Conservation (phyloP, 2,329 filamentous ascomycete species). For the Alternaria sp. region DNA sequence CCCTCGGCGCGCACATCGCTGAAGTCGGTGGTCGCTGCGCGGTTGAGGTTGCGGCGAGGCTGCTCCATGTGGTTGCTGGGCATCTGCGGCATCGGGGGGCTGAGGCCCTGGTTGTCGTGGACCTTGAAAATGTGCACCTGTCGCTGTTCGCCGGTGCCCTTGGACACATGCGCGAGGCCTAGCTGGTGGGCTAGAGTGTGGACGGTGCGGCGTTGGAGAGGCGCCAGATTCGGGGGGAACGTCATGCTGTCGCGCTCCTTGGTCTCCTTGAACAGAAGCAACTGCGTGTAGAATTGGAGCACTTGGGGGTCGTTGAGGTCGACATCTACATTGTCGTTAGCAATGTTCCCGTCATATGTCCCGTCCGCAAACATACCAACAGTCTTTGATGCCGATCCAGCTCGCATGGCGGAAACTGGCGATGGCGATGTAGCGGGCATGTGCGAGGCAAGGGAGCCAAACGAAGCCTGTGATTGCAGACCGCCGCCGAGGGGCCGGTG, state of each 20-base stretch:
- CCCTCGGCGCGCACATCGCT: slow-evolving; percentile 79
- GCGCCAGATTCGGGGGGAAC: slow-evolving; percentile 80
- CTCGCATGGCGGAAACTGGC: slow-evolving; percentile 66
- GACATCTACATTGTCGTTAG: slow-evolving; percentile 63
- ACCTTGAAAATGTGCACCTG: slow-evolving; percentile 89
- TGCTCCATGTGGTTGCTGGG: slow-evolving; percentile 73
- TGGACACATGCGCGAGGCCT: slow-evolving; percentile 87
- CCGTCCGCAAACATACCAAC: slow-evolving; percentile 45
- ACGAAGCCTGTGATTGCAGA: slow-evolving; percentile 83
- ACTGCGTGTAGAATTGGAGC: slow-evolving; percentile 86
- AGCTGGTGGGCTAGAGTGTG: slow-evolving; percentile 96
- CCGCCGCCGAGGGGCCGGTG: slow-evolving; percentile 76
- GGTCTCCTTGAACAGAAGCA: slow-evolving; percentile 87
- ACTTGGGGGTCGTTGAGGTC: slow-evolving; percentile 92
- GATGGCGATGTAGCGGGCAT: slow-evolving; percentile 70
- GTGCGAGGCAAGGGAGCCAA: slow-evolving; percentile 76
- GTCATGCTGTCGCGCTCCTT: slow-evolving; percentile 78
- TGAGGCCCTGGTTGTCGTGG: slow-evolving; percentile 63
- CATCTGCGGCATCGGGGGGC: slow-evolving; percentile 68
- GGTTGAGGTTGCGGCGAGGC: slow-evolving; percentile 83
- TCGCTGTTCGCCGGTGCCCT: slow-evolving; percentile 83
- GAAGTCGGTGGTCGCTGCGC: slow-evolving; percentile 97
- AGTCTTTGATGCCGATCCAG: slow-evolving; percentile 51
- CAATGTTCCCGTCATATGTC: not conserved
- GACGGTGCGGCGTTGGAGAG: slow-evolving; percentile 85